Percentiles rank a stretch among this genome's conserved stretches.
Evolutionary conservation across 208 protist species (phyloP).

Genomic region (Borovskyia barvae): DNA sequence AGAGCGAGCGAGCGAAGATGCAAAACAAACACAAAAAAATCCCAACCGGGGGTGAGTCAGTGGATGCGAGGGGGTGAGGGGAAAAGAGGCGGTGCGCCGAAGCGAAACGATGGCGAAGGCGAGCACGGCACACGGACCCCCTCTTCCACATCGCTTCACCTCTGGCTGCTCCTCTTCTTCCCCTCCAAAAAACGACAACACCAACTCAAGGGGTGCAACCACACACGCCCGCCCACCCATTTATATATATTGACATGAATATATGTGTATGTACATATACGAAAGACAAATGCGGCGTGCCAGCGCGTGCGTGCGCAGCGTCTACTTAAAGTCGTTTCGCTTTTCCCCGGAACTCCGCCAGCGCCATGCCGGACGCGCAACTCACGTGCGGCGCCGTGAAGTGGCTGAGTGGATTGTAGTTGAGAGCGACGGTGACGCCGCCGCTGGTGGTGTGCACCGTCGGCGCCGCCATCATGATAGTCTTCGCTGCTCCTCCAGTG

Average conservation of each 20-base stretch:
- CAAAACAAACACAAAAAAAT: too few relatives aligned
- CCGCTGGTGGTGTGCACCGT: constrained; percentile 24
- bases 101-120: too few relatives aligned
- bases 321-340: not conserved
- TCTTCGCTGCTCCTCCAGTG: not conserved
- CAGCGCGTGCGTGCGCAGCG: not conserved
- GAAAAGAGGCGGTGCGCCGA: too few relatives aligned
- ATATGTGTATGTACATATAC: not conserved
- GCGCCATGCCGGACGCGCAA: constrained; percentile 12
- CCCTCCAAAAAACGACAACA: too few relatives aligned
- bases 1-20: too few relatives aligned
- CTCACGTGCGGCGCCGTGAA: constrained; percentile 33
- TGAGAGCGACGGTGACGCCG: constrained; percentile 20
- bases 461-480: not conserved
- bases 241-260: not conserved
- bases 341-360: constrained; percentile 23
- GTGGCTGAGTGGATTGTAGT: constrained; percentile 43
- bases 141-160: too few relatives aligned
- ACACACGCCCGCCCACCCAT: too few relatives aligned
- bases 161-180: too few relatives aligned
- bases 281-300: not conserved
- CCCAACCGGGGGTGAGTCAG: too few relatives aligned
- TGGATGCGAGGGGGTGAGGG: too few relatives aligned
- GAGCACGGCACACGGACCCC: too few relatives aligned
- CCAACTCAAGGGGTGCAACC: too few relatives aligned